Evolutionary conservation across 306 rosid species (phyloP), one percentile per base, ranked within the genome.

Genomic region (Morella rubra): DNA sequence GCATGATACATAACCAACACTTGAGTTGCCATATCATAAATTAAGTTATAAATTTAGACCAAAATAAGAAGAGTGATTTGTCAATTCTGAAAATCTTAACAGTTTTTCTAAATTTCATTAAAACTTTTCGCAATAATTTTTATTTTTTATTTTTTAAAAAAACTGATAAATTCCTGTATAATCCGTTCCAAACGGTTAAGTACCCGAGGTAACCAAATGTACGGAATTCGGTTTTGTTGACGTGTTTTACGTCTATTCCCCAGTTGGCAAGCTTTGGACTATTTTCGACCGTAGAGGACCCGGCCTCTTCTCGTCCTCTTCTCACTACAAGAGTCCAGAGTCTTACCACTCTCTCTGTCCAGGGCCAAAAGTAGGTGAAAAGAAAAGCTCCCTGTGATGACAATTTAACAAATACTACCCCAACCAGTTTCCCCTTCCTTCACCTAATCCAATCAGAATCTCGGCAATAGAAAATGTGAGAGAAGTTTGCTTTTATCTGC

Each of bases 301-400:
- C 77, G 47, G 71, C 81, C 79, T 76, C 11, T 2, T 67, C 18
- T 3, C 40, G 44, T 55, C 70, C 71, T 73, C 78, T 44, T 22
- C 73, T 32, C 37, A 32, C 37, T 2, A 32, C 37, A 2, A 32
- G 37, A 32, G 37, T 32, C 37, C 37, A 32, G 37, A 72, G 44
- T 45, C 19, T 56, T 52, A 47, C 72, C 46, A 12, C 41, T 51
- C 54, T 47, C 62, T 20, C 52, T 6, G 7, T 71, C 8, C 70
- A 19, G n/a, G 56, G 62, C 81, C 74, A 83, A 85, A 79, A 84
- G 91, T 89, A 58, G 97, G 93, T 91, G 92, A 88, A 89, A 93
- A 84, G 91, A 87, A 81, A 84, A 65, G 81, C 81, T 77, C 82
- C 73, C 37, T 2, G 37, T 32, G 37, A 32, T 32, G 2, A 32